Evolutionary conservation across 1,284 basidiomycete genomes (phyloP).

Genomic region (Porodaedalea pini): DNA sequence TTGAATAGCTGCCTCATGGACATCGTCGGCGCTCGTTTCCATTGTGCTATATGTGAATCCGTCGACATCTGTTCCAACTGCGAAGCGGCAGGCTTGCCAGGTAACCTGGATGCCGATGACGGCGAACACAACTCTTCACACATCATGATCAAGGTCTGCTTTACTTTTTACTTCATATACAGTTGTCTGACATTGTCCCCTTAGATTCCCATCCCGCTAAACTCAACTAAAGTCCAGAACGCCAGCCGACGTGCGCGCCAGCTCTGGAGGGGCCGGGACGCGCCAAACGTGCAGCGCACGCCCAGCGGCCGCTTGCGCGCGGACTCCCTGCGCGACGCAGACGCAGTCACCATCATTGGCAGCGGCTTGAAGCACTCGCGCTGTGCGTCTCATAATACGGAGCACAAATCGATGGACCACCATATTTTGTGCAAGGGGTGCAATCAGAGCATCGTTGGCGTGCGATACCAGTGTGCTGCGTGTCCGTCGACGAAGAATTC

Average conservation of each 20-base stretch:
- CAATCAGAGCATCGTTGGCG: conserved; percentile 59
- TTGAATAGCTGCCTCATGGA: conserved; percentile 75
- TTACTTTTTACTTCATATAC: background rate
- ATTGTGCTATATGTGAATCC: conserved; percentile 81
- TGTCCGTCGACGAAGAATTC: conserved; percentile 61
- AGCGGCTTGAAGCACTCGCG: conserved; percentile 25
- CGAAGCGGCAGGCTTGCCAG: conserved; percentile 79
- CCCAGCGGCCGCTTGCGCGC: conserved; percentile 41
- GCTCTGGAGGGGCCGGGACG: conserved; percentile 76
- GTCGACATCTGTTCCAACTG: conserved; percentile 88
- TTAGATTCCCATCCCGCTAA: conserved; percentile 82
- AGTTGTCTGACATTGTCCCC: conserved; percentile 1
- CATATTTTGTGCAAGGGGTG: conserved; percentile 59
- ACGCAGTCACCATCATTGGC: conserved; percentile 63
- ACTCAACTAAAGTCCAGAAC: conserved; percentile 66
- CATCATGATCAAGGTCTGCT: conserved; percentile 83
- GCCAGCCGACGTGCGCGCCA: conserved; percentile 71
- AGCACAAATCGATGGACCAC: conserved; percentile 45
- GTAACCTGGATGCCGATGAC: conserved; percentile 71
- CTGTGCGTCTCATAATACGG: conserved; percentile 26
- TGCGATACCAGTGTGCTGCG: conserved; percentile 73
- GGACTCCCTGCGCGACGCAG: conserved; percentile 56
- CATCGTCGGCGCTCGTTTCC: conserved; percentile 86
- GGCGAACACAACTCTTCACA: conserved; percentile 79
- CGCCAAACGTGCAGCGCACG: conserved; percentile 46